Percentiles rank a stretch among this genome's conserved stretches.
These are phyloP conservation scores for Fusarium falciforme DNA, from an alignment of 2,329 filamentous ascomycete genomes.

Conservation along the genomic window DNA sequence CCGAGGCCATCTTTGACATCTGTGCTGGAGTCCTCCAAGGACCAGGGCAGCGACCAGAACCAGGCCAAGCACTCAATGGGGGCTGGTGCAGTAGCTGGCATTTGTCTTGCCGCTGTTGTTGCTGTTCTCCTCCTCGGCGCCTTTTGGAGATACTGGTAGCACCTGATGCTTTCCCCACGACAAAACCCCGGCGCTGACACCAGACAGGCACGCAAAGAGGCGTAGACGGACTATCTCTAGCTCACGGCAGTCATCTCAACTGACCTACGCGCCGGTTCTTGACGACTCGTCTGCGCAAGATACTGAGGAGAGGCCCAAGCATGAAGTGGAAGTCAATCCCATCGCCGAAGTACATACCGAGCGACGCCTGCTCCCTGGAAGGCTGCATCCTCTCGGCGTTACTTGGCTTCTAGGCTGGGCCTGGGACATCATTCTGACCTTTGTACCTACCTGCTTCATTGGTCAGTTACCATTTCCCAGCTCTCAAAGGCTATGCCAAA, in stretches of 20 bases:
- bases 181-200: background rate
- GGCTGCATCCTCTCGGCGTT: background rate
- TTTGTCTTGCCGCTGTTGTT: background rate
- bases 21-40: background rate
- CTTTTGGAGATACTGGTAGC: background rate
- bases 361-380: background rate
- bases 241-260: background rate
- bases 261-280: background rate
- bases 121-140: background rate
- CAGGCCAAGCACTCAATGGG: background rate
- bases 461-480: background rate
- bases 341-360: background rate
- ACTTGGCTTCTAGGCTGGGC: background rate
- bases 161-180: background rate
- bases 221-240: background rate
- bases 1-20: background rate
- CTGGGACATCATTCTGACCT: background rate
- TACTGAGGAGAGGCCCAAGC: background rate
- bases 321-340: background rate
- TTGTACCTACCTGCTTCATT: background rate
- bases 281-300: background rate
- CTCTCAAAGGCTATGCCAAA: background rate
- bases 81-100: background rate
- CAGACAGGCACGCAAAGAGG: background rate
- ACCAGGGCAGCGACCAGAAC: background rate